Conservation (phyloP, 306 rosid species). For the Casuarina equisetifolia region DNA sequence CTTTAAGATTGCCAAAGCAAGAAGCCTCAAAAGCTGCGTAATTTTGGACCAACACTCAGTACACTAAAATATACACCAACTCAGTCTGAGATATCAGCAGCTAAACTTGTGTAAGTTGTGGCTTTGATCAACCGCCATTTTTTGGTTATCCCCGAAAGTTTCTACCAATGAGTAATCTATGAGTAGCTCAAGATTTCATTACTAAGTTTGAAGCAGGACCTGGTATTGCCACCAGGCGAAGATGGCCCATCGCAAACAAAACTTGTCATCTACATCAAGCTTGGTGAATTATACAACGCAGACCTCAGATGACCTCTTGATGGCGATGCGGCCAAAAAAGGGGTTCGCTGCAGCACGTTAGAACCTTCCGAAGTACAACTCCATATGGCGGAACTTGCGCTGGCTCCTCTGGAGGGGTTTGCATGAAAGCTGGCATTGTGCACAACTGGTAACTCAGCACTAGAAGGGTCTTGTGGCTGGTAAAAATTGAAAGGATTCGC, state of each 20-base stretch:
- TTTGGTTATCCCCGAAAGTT: slow-evolving; percentile 16
- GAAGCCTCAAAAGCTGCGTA: slow-evolving; percentile 37
- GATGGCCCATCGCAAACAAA: slow-evolving; percentile 9
- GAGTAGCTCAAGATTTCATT: slow-evolving; percentile 16
- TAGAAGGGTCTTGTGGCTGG: slow-evolving; percentile 26
- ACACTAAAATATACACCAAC: slow-evolving; percentile 14
- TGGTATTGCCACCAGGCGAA: slow-evolving; percentile 14
- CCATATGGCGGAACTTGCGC: slow-evolving; percentile 41
- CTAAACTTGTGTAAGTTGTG: slow-evolving; percentile 2
- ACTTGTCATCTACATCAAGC: slow-evolving; percentile 18
- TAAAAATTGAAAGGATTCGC: slow-evolving; percentile 28
- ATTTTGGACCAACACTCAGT: slow-evolving; percentile 24
- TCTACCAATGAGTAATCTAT: slow-evolving; percentile 8
- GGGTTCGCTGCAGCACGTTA: slow-evolving; percentile 24
- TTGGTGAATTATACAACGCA: slow-evolving; percentile 29
- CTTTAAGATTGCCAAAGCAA: slow-evolving; percentile 38
- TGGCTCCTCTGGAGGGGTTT: slow-evolving; percentile 27
- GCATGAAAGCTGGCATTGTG: slow-evolving; percentile 26
- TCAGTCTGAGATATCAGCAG: slow-evolving; percentile 6
- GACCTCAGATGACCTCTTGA: slow-evolving; percentile 32
- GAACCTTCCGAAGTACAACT: slow-evolving; percentile 34
- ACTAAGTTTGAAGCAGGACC: slow-evolving; percentile 8
- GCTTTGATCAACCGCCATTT: slow-evolving; percentile 10
- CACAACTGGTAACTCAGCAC: slow-evolving; percentile 26
- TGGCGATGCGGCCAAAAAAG: slow-evolving; percentile 26